These are phyloP conservation scores for Plasmodium yoelii DNA, from an alignment of 169 alveolate species.

Conservation along the genomic window DNA sequence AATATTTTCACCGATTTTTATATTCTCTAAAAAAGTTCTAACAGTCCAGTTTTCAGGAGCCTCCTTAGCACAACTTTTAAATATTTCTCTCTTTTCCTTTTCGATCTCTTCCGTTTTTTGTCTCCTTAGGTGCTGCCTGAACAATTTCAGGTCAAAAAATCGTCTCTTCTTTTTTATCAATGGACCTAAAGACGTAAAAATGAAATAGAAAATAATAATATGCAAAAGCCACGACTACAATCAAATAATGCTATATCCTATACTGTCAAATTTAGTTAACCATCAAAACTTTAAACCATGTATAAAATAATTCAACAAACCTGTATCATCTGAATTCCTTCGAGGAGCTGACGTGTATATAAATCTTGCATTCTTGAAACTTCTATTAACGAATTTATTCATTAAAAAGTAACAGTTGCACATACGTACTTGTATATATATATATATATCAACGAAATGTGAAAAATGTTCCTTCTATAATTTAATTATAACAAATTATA, in stretches of 20 bases:
- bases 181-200: slow-evolving; percentile 78
- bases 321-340: slow-evolving; percentile 72
- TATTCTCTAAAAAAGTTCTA: slow-evolving; percentile 82
- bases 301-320: background rate
- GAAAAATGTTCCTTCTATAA: background rate
- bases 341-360: slow-evolving; percentile 53
- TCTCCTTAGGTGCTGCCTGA: slow-evolving; percentile 82
- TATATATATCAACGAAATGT: too few species aligned
- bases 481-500: background rate
- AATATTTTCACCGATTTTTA: slow-evolving; percentile 86
- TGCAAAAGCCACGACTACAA: background rate
- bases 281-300: too few species aligned
- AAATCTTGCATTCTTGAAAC: slow-evolving; percentile 24
- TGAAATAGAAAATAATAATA: background rate
- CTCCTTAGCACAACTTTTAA: slow-evolving; percentile 82
- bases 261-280: too few species aligned
- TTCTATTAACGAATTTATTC: slow-evolving; percentile 28
- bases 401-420: background rate
- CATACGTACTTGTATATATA: too few species aligned
- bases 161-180: slow-evolving; percentile 82
- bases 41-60: slow-evolving; percentile 90
- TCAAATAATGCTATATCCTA: too few species aligned
- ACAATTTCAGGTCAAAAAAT: slow-evolving; percentile 84
- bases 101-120: slow-evolving; percentile 85
- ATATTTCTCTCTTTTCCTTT: slow-evolving; percentile 81